phyloP scores from a whole-genome alignment of 1,139 yeast species.

The Saccharomyces hybrid region DNA sequence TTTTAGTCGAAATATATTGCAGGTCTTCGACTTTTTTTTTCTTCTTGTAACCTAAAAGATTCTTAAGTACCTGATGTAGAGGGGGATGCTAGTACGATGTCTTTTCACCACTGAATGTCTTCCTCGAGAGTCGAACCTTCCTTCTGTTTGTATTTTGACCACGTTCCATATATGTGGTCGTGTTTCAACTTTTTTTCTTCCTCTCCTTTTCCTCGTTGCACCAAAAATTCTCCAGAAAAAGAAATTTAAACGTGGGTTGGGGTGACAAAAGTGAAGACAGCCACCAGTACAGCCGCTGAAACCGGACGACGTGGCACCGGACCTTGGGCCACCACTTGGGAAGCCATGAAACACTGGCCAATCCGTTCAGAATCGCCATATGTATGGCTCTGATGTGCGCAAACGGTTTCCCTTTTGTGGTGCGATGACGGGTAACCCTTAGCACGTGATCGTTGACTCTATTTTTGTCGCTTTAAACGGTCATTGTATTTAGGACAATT shows the following conservation, averaged over 20 bases:
- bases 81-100: background rate
- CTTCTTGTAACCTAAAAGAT: background rate
- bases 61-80: background rate
- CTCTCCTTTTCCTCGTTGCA: constrained; percentile 1
- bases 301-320: background rate
- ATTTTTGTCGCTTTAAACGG: too few relatives aligned
- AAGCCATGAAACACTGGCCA: too few relatives aligned
- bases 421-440: background rate
- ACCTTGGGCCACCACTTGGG: too few relatives aligned
- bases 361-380: too few relatives aligned
- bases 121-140: background rate
- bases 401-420: background rate
- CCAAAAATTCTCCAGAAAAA: constrained; percentile 1
- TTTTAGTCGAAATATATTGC: background rate
- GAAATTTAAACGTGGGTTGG: background rate
- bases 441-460: background rate
- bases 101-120: background rate
- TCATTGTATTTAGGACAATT: background rate
- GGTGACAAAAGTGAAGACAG: too few relatives aligned
- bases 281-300: background rate
- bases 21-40: background rate
- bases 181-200: constrained; percentile 1
- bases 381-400: too few relatives aligned
- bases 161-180: constrained; percentile 1
- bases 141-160: background rate